Conservation (phyloP, 108 stramenopile genomes). For the Nitzschia inconspicua region DNA sequence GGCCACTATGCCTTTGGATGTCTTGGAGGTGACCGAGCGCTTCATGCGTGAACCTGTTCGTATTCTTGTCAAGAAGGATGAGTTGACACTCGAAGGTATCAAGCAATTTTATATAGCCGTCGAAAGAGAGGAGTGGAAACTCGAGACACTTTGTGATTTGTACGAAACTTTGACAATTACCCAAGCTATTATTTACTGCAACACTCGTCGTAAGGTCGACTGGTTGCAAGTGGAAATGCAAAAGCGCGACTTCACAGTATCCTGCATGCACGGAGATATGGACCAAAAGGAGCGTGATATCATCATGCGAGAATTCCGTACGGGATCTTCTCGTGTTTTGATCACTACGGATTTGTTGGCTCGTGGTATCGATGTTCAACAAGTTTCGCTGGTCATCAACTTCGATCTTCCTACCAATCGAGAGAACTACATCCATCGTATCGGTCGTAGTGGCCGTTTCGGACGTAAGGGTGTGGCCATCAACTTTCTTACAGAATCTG, state of each 20-base stretch:
- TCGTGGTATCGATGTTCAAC: conserved; percentile 99
- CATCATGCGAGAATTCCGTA: conserved; percentile 99
- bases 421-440: conserved; percentile 99
- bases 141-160: conserved; percentile 98
- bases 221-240: conserved; percentile 98
- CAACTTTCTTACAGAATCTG: conserved; percentile 97
- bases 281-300: conserved; percentile 99
- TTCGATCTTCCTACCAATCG: conserved; percentile 99
- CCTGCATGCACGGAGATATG: conserved; percentile 99
- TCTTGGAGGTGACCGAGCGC: conserved; percentile 95
- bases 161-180: conserved; percentile 99
- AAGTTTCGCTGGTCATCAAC: conserved; percentile 99
- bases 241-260: conserved; percentile 97
- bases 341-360: conserved; percentile 98
- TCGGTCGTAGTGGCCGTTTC: conserved; percentile 99
- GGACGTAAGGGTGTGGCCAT: conserved; percentile 99
- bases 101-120: conserved; percentile 99
- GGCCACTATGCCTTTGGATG: conserved; percentile 99
- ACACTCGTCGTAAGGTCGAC: conserved; percentile 99
- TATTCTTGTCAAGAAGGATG: conserved; percentile 99
- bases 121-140: conserved; percentile 98
- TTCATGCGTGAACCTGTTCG: conserved; percentile 99
- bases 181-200: conserved; percentile 99
- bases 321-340: conserved; percentile 98
- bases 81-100: conserved; percentile 99